phyloP scores from a whole-genome alignment of 2,329 filamentous ascomycete species.

The Aureobasidium subglaciale region DNA sequence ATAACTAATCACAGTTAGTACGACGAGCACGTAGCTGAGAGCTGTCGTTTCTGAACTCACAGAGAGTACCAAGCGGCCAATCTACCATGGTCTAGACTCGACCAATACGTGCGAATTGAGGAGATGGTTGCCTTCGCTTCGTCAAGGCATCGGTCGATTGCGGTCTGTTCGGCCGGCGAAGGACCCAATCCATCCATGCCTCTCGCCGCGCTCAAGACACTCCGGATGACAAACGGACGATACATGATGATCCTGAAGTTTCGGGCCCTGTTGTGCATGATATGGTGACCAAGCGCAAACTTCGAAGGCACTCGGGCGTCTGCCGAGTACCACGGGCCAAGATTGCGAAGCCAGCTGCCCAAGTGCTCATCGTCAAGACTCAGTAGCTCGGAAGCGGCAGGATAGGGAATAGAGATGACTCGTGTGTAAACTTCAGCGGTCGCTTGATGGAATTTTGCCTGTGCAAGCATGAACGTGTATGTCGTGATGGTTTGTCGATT shows the following conservation, averaged over 20 bases:
- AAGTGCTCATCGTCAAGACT: constrained; percentile 36
- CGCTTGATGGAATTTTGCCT: constrained; percentile 40
- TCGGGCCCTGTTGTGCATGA: constrained; percentile 38
- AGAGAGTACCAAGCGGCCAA: constrained; percentile 41
- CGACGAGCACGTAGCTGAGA: too few relatives aligned
- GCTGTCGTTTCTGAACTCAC: not conserved
- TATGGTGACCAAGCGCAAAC: constrained; percentile 35
- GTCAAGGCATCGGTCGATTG: constrained; percentile 33
- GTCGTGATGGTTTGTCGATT: constrained; percentile 29
- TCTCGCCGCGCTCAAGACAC: constrained; percentile 8
- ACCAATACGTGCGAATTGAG: constrained; percentile 35
- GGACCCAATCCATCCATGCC: not conserved
- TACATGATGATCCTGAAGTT: constrained; percentile 46
- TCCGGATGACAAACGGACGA: constrained; percentile 39
- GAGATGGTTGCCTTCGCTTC: constrained; percentile 37
- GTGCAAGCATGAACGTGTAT: constrained; percentile 38
- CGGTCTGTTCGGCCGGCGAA: constrained; percentile 17
- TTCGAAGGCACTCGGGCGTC: constrained; percentile 27
- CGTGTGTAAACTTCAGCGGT: constrained; percentile 40
- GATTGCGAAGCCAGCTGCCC: constrained; percentile 31
- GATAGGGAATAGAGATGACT: constrained; percentile 40
- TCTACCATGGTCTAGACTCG: constrained; percentile 30
- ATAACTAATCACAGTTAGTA: constrained; percentile 23
- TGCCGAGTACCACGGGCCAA: constrained; percentile 34
- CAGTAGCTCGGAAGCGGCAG: constrained; percentile 36